phyloP scores from a whole-genome alignment of 441 rosid genomes.

The Gossypium schwendimanii region DNA sequence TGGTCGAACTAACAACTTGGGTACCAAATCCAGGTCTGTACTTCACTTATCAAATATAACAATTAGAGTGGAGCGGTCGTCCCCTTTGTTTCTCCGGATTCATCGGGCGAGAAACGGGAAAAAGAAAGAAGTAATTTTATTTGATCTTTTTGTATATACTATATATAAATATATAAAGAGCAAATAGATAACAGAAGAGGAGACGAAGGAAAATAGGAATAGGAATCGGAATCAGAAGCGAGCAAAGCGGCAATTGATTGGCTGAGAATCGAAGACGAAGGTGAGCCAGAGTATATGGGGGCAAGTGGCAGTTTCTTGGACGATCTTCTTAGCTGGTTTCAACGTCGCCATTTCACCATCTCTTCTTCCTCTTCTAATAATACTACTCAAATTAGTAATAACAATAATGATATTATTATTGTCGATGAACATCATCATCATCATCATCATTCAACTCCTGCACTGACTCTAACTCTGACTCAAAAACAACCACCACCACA shows the following conservation, averaged over 20 bases:
- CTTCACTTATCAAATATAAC: background rate
- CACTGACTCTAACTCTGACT: background rate
- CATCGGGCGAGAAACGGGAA: background rate
- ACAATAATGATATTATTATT: background rate
- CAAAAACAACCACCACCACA: background rate
- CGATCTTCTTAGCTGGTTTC: conserved; percentile 91
- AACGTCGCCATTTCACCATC: conserved; percentile 37
- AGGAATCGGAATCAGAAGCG: conserved; percentile 26
- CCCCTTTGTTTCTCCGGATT: background rate
- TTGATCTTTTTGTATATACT: background rate
- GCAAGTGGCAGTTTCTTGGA: conserved; percentile 67
- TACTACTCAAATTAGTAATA: background rate
- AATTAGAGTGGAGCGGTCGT: background rate
- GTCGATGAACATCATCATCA: background rate
- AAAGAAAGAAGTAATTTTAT: background rate
- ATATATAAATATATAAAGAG: background rate
- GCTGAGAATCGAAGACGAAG: conserved; percentile 20
- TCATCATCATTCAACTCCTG: background rate
- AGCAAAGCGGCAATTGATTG: conserved; percentile 31
- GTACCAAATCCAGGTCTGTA: background rate
- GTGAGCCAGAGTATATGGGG: conserved; percentile 39
- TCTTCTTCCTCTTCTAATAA: conserved; percentile 16
- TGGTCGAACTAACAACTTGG: background rate
- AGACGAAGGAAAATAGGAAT: background rate
- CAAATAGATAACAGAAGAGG: background rate